These are phyloP conservation scores for Volvox africanus DNA, from an alignment of 139 green algal genomes.

Conservation along the genomic window DNA sequence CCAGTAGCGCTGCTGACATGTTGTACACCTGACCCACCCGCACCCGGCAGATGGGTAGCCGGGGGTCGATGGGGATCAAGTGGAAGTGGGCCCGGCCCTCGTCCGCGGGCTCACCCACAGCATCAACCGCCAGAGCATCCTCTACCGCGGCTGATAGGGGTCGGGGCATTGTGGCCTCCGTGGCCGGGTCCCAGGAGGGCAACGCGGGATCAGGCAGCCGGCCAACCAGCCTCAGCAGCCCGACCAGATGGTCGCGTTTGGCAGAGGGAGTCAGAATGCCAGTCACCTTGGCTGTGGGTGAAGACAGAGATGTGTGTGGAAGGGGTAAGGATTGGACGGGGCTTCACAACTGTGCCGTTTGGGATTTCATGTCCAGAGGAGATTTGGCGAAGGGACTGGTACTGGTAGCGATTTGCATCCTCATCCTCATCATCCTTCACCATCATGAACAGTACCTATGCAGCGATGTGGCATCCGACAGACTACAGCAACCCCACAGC, in stretches of 20 bases:
- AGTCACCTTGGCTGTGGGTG: conserved; percentile 77
- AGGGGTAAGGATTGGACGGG: not conserved
- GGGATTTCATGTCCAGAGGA: too few species aligned
- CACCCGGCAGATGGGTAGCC: conserved; percentile 73
- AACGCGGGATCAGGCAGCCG: not conserved
- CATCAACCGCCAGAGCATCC: not conserved
- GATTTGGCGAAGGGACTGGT: too few species aligned
- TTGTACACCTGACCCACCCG: not conserved
- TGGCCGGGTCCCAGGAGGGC: not conserved
- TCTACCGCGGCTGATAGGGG: conserved; percentile 14
- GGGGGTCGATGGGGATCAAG: conserved; percentile 78
- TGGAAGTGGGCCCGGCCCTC: conserved; percentile 33
- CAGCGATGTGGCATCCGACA: too few species aligned
- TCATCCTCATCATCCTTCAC: too few species aligned
- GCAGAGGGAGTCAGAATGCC: conserved; percentile 71
- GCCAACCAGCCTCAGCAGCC: conserved; percentile 69
- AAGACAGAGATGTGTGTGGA: not conserved
- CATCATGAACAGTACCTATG: too few species aligned
- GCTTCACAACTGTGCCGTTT: too few species aligned
- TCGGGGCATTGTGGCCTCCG: not conserved
- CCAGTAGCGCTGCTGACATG: conserved; percentile 45
- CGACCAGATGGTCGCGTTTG: conserved; percentile 79
- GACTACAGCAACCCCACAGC: too few species aligned
- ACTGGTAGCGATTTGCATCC: too few species aligned
- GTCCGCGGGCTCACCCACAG: conserved; percentile 40